Evolutionary conservation across 768 basidiomycete genomes (phyloP).

Genomic region (Hirschioporus abietinus): DNA sequence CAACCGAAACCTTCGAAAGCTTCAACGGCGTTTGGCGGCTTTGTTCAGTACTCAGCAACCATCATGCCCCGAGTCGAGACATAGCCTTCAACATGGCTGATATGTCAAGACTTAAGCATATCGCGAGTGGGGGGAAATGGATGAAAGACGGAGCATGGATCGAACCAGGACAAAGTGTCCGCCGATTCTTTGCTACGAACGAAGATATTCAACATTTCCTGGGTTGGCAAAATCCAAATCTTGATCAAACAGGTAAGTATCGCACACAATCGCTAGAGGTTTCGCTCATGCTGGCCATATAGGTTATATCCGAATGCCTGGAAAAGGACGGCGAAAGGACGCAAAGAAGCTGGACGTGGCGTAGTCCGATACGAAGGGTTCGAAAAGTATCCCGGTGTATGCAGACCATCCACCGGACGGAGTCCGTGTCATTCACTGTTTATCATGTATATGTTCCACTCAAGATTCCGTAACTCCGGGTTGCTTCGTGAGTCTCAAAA

Average conservation of each 20-base stretch:
- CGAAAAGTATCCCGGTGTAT: neutral
- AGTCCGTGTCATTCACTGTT: neutral
- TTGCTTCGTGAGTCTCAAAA: neutral
- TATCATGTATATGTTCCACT: neutral
- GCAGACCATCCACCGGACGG: neutral
- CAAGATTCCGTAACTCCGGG: neutral
- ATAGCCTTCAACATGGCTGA: constrained; percentile 29
- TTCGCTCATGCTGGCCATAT: too few species aligned
- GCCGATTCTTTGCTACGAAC: neutral
- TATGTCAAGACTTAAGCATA: constrained; percentile 27
- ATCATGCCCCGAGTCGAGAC: constrained; percentile 37
- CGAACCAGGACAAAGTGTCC: constrained; percentile 7
- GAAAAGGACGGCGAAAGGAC: neutral
- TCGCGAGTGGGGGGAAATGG: constrained; percentile 30
- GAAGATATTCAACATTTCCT: constrained; percentile 14
- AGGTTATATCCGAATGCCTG: neutral
- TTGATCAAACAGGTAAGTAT: neutral
- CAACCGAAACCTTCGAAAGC: constrained; percentile 34
- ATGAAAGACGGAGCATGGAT: constrained; percentile 7
- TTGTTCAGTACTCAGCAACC: constrained; percentile 37
- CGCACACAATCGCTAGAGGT: too few species aligned
- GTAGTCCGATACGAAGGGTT: neutral
- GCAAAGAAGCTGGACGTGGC: neutral
- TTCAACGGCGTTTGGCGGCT: constrained; percentile 38
- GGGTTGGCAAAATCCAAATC: constrained; percentile 11